Conservation (phyloP, 2,329 filamentous ascomycete genomes). For the Sporothrix pallida region DNA sequence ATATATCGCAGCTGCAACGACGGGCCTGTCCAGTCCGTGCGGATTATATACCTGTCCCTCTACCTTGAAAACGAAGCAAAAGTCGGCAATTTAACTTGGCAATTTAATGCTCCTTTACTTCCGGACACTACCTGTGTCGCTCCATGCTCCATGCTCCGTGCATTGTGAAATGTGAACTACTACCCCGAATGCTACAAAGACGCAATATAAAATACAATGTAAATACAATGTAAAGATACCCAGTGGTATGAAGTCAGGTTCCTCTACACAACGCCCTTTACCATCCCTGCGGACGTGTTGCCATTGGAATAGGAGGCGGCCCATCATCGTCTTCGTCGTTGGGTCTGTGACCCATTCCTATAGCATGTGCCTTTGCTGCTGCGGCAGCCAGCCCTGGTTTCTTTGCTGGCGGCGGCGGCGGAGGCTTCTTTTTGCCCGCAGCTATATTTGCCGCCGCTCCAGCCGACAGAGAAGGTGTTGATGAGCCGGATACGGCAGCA, state of each 20-base stretch:
- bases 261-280: neutral
- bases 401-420: slow-evolving; percentile 58
- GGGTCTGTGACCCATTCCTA: slow-evolving; percentile 19
- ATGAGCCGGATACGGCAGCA: neutral
- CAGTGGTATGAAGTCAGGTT: neutral
- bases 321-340: slow-evolving; percentile 42
- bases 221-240: neutral
- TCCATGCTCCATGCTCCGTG: neutral
- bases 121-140: neutral
- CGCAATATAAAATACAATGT: neutral
- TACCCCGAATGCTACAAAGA: neutral
- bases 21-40: neutral
- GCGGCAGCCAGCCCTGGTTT: slow-evolving; percentile 51
- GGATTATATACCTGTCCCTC: slow-evolving; percentile 6
- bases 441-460: slow-evolving; percentile 37
- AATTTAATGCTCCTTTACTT: slow-evolving; percentile 6
- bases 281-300: slow-evolving; percentile 52
- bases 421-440: slow-evolving; percentile 59
- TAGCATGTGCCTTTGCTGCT: neutral
- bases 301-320: slow-evolving; percentile 60
- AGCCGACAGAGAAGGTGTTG: slow-evolving; percentile 13
- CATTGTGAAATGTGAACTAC: neutral
- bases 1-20: neutral
- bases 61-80: slow-evolving; percentile 9
- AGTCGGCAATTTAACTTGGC: slow-evolving; percentile 29